These are phyloP conservation scores for Penstemon newberryi DNA, from an alignment of 257 asterid species.

Conservation along the genomic window DNA sequence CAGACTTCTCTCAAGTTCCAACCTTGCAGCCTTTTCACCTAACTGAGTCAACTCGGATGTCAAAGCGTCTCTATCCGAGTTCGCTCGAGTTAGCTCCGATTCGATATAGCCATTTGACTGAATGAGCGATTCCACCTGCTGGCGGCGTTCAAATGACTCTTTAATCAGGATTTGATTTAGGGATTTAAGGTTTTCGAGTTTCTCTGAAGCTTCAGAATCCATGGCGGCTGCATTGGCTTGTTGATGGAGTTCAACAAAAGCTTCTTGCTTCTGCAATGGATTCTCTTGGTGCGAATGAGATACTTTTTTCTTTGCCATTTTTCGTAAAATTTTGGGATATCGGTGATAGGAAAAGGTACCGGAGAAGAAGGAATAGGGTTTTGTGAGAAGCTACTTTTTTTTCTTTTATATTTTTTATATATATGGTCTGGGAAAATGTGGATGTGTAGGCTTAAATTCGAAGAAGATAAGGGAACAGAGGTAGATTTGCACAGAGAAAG, in stretches of 20 bases:
- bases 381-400: background rate
- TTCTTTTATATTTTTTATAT: background rate
- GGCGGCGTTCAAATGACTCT: slow-evolving; percentile 68
- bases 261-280: slow-evolving; percentile 28
- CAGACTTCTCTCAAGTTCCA: slow-evolving; percentile 64
- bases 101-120: slow-evolving; percentile 46
- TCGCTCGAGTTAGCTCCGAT: slow-evolving; percentile 47
- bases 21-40: slow-evolving; percentile 42
- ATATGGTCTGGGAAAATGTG: slow-evolving; percentile 26
- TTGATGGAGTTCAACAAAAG: slow-evolving; percentile 21
- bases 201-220: slow-evolving; percentile 49
- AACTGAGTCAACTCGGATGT: slow-evolving; percentile 43
- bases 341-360: slow-evolving; percentile 30
- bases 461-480: slow-evolving; percentile 10
- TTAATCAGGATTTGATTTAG: slow-evolving; percentile 63
- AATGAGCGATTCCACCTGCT: slow-evolving; percentile 57
- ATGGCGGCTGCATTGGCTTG: slow-evolving; percentile 24
- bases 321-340: background rate
- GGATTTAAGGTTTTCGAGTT: slow-evolving; percentile 57
- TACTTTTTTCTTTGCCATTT: slow-evolving; percentile 58
- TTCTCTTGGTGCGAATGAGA: background rate
- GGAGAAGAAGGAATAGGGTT: slow-evolving; percentile 43
- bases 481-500: slow-evolving; percentile 15
- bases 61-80: slow-evolving; percentile 48
- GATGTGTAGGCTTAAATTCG: slow-evolving; percentile 16